Evolutionary conservation across 2,329 filamentous ascomycete species (phyloP), one percentile per base, ranked within the genome.

Genomic region (Aspergillus brunneoviolaceus): DNA sequence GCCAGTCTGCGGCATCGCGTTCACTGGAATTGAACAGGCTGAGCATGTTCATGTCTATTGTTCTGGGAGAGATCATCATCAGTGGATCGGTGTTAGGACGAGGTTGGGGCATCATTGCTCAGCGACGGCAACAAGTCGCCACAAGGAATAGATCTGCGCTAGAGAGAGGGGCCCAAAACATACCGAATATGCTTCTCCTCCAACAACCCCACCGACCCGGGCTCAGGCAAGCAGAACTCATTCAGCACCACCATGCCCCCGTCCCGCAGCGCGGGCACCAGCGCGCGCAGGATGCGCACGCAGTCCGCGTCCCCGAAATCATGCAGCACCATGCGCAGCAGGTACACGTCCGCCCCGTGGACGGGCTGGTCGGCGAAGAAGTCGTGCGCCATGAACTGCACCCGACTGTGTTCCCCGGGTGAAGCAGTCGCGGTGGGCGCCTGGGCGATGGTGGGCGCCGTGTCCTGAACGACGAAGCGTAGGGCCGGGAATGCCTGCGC

Each of bases 11-110:
- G 4, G 31, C 53, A 2, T 55, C 53, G 11, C 53, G 21, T 23
- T 55, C 53, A 1, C 53, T 27, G 16, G 53, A 39, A 55, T 55
- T 55, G 31, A 48, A 48, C 5, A 55, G 48, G 3, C 39, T 27
- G 25, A 48, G 47, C 53, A 55, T 55, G 2, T 39, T 16, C 5
- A 55, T 55, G 31, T 55, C 53, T 42, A 55, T 55, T 29, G 27
- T 29, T 29, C 27, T 29, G 27, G 27, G 23, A 4, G 3, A 4
- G 1, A 4, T 4, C 3, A 23, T 23, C 23, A 23, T 23, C 23
- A 23, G 23, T 23, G 3, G 23, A 23, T 23, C 23, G 23, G 23
- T 5, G 23, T 4, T 4, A 4, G 4, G 23, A 23, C 23, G 23
- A 4, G 23, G 3, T 4, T 23, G 23, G 23, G 23, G 23, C 23